Evolutionary conservation across 2,329 filamentous ascomycete genomes (phyloP).

Genomic region (Xylariaceae sp.): DNA sequence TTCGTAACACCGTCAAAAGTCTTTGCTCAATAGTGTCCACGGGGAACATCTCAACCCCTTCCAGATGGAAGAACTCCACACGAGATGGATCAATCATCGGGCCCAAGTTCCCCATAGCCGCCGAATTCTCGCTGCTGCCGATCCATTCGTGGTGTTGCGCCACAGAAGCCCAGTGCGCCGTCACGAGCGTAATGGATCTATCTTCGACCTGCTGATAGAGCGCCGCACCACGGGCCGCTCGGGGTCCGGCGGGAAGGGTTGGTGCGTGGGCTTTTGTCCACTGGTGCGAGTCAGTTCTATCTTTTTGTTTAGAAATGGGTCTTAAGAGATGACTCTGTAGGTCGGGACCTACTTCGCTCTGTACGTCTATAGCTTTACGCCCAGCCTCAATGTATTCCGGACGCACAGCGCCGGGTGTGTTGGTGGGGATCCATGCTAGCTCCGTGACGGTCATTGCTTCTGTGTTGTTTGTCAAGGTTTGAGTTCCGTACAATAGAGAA

Average conservation of each 20-base stretch:
- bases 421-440: constrained; percentile 17
- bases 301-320: not conserved
- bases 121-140: constrained; percentile 11
- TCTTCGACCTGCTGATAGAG: constrained; percentile 18
- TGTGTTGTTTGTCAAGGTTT: not conserved
- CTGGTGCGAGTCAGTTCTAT: constrained; percentile 4
- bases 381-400: constrained; percentile 3
- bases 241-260: constrained; percentile 7
- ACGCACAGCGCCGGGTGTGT: constrained; percentile 13
- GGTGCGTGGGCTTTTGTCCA: constrained; percentile 11
- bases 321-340: not conserved
- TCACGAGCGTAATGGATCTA: constrained; percentile 12
- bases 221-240: constrained; percentile 16
- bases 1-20: constrained; percentile 15
- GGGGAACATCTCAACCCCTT: constrained; percentile 9
- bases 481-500: not conserved
- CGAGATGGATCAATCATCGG: not conserved
- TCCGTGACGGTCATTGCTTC: constrained; percentile 20
- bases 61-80: constrained; percentile 11
- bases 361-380: constrained; percentile 10
- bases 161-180: constrained; percentile 21
- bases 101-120: constrained; percentile 3
- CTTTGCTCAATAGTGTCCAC: constrained; percentile 3
- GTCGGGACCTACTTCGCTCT: constrained; percentile 10
- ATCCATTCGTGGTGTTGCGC: constrained; percentile 20